phyloP scores from a whole-genome alignment of 176 grass and related monocot genomes.

The Cenchrus americanus region DNA sequence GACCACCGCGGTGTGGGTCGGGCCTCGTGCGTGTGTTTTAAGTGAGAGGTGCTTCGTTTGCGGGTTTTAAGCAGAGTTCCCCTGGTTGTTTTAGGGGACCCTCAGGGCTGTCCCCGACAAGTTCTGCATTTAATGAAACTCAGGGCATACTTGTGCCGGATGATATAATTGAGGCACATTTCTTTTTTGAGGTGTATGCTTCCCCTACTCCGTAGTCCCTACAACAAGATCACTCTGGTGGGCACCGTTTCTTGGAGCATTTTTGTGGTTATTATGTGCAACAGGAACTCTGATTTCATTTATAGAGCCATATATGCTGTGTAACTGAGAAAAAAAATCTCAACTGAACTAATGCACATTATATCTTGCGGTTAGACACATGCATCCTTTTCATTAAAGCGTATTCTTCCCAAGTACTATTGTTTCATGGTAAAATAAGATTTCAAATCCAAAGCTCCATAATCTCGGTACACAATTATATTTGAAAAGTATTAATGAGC shows the following conservation, averaged over 20 bases:
- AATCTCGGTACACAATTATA: neutral
- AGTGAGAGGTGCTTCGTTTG: too few species aligned
- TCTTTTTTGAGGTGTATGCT: neutral
- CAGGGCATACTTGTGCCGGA: neutral
- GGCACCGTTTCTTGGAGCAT: neutral
- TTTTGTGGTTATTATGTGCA: neutral
- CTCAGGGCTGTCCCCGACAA: too few species aligned
- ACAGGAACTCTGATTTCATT: neutral
- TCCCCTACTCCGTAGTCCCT: neutral
- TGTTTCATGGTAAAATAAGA: neutral
- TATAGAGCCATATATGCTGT: too few species aligned
- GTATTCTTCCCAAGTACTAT: neutral
- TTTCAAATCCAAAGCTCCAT: neutral
- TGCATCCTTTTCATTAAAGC: neutral
- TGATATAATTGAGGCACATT: neutral
- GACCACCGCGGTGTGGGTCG: too few species aligned
- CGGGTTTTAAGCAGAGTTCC: too few species aligned
- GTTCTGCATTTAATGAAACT: neutral
- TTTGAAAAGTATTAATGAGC: neutral
- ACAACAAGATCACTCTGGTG: neutral
- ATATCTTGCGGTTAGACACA: neutral
- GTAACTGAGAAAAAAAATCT: too few species aligned
- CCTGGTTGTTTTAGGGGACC: too few species aligned
- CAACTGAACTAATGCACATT: too few species aligned
- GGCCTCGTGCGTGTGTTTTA: too few species aligned